phyloP scores from a whole-genome alignment of 2,329 filamentous ascomycete species.

The Botrytis fabae region DNA sequence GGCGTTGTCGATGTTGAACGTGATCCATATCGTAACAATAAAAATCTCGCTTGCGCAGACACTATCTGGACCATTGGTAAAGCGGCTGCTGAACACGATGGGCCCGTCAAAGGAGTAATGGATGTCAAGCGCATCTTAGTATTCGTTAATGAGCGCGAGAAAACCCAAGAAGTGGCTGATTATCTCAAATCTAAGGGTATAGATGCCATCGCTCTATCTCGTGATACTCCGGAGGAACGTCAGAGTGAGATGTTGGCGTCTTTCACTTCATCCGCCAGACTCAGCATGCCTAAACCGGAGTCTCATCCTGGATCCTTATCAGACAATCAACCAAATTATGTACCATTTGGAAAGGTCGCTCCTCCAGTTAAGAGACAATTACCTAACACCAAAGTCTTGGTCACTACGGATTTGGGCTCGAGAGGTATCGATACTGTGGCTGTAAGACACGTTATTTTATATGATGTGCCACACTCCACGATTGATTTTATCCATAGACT shows the following conservation, averaged over 20 bases:
- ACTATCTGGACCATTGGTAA: conserved; percentile 92
- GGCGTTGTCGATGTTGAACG: conserved; percentile 89
- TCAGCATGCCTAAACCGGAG: conserved; percentile 5
- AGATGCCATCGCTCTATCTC: conserved; percentile 79
- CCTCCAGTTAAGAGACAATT: conserved; percentile 46
- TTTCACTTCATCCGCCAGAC: conserved; percentile 56
- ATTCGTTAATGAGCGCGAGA: conserved; percentile 95
- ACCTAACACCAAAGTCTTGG: conserved; percentile 82
- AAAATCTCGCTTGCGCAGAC: conserved; percentile 89
- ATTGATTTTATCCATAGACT: conserved; percentile 98
- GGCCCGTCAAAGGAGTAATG: conserved; percentile 54
- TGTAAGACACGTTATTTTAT: conserved; percentile 87
- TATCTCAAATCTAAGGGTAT: conserved; percentile 85
- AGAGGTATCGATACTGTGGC: conserved; percentile 92
- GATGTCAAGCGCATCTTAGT: conserved; percentile 85
- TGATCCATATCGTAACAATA: conserved; percentile 92
- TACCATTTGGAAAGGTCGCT: conserved; percentile 35
- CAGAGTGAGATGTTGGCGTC: conserved; percentile 73
- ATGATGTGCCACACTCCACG: conserved; percentile 95
- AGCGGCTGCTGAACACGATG: conserved; percentile 62
- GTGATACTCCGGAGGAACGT: conserved; percentile 77
- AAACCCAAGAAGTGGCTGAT: conserved; percentile 74
- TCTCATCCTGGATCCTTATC: conserved; percentile 45
- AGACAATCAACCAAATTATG: conserved; percentile 41
- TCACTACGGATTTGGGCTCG: conserved; percentile 90